These are phyloP conservation scores for Sporothrix humicola DNA, from an alignment of 2,329 filamentous ascomycete genomes.

Conservation along the genomic window DNA sequence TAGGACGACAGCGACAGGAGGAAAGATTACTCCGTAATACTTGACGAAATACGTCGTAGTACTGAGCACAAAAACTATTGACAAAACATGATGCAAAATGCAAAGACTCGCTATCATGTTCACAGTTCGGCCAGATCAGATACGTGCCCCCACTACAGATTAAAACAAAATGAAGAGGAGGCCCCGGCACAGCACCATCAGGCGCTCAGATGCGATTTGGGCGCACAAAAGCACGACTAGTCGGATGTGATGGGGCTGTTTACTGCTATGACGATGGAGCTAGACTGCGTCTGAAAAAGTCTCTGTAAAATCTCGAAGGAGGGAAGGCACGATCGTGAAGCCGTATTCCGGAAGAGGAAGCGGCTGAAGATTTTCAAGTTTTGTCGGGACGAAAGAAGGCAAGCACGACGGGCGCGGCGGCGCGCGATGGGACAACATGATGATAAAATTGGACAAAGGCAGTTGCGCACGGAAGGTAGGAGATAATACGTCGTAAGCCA, in stretches of 20 bases:
- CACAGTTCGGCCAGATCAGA: background rate
- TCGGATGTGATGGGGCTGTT: background rate
- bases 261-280: background rate
- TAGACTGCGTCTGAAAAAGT: background rate
- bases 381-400: background rate
- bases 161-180: constrained; percentile 28
- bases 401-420: constrained; percentile 11
- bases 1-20: background rate
- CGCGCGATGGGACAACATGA: background rate
- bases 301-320: background rate
- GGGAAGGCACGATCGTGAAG: constrained; percentile 16
- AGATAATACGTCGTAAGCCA: background rate
- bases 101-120: background rate
- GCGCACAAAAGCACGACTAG: background rate
- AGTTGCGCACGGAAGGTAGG: constrained; percentile 1
- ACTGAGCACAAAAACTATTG: background rate
- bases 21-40: background rate
- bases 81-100: background rate
- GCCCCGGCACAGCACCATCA: constrained; percentile 7
- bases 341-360: constrained; percentile 22
- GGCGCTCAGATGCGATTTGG: constrained; percentile 2
- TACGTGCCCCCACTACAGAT: background rate
- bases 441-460: background rate
- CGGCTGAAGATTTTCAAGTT: background rate
- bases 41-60: too few species aligned